Conservation (phyloP, 2,329 filamentous ascomycete species). For the Rugonectria rugulosa region DNA sequence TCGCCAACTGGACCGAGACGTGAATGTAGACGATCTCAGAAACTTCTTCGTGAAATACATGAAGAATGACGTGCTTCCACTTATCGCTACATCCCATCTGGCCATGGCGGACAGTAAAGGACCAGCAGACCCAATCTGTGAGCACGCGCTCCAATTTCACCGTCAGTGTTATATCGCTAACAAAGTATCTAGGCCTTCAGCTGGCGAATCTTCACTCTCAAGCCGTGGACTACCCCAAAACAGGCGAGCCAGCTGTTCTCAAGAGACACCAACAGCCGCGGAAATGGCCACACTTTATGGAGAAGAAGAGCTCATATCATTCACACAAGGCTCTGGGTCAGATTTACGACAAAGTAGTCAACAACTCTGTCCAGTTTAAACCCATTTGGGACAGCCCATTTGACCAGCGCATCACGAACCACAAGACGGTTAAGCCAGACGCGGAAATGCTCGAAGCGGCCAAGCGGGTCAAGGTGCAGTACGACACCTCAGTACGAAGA, state of each 20-base stretch:
- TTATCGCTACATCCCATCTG: conserved; percentile 84
- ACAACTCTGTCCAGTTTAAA: conserved; percentile 67
- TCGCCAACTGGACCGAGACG: conserved; percentile 63
- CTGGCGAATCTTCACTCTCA: conserved; percentile 85
- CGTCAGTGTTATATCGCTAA: conserved; percentile 2
- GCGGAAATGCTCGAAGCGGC: conserved; percentile 65
- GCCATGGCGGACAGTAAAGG: conserved; percentile 76
- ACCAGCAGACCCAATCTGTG: conserved; percentile 73
- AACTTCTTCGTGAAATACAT: conserved; percentile 92
- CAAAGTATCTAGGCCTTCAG: conserved; percentile 59
- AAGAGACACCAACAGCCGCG: conserved; percentile 64
- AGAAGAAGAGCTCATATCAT: conserved; percentile 69
- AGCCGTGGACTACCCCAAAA: conserved; percentile 95
- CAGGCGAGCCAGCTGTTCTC: conserved; percentile 79
- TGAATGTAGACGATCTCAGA: conserved; percentile 76
- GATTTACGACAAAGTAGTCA: conserved; percentile 77
- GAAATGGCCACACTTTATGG: conserved; percentile 88
- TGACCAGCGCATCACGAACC: conserved; percentile 74
- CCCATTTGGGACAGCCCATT: conserved; percentile 78
- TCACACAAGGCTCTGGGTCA: conserved; percentile 79
- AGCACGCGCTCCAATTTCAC: conserved; percentile 42
- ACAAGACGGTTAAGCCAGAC: conserved; percentile 60
- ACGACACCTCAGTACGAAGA: conserved; percentile 78
- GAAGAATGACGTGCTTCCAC: conserved; percentile 83
- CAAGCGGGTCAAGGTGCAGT: conserved; percentile 73